Base-by-base conservation (phyloP, 257 asterid genomes). In the Cruciata laevipes region DNA sequence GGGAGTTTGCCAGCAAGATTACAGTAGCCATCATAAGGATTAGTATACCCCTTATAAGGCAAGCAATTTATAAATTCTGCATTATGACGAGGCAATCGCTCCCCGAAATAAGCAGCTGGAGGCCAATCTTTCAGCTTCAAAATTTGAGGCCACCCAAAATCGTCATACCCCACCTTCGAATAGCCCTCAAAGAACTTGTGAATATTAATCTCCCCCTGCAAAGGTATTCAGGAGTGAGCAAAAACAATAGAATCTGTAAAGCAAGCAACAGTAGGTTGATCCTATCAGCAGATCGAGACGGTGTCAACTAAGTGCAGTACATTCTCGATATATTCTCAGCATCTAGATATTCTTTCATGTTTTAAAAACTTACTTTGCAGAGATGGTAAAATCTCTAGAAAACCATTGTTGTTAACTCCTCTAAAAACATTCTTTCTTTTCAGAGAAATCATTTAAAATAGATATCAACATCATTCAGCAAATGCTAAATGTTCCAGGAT, bases 41-140 rank as follows among this genome's bases (percentile, higher is more conserved):
- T 84, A 9, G 96, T 81, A 70, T 89, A 93, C 58, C 78, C 93
- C 82, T 93, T 90, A 75, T 89, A 93, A 44, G 98, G 98, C 83
- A 93, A 82, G 80, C 91, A 80, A 53, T 57, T 32, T 20, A 73
- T 61, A 33, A 73, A 73, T 51, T 73, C 69, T 6, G 77, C 21
- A 37, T 33, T 49, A 67, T 73, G 77, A 38, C 77, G 67, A 18
- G 77, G 77, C 21, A 73, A 73, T 6, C 30, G 42, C 57, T 67
- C 57, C 62, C 49, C 73, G 61, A 73, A 73, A 31, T 32, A 73
- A 37, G 51, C 56, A 7, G 77, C 67, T 17, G 72, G 73, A 6
- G 77, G 77, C 77, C 77, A 73, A 27, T 73, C 77, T 49, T 73
- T 67, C 60, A 73, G 27, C 61, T 67, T 73, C 49, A 73, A 31